Evolutionary conservation across 2,329 filamentous ascomycete genomes (phyloP).

Genomic region (Teratosphaeria zuluensis): DNA sequence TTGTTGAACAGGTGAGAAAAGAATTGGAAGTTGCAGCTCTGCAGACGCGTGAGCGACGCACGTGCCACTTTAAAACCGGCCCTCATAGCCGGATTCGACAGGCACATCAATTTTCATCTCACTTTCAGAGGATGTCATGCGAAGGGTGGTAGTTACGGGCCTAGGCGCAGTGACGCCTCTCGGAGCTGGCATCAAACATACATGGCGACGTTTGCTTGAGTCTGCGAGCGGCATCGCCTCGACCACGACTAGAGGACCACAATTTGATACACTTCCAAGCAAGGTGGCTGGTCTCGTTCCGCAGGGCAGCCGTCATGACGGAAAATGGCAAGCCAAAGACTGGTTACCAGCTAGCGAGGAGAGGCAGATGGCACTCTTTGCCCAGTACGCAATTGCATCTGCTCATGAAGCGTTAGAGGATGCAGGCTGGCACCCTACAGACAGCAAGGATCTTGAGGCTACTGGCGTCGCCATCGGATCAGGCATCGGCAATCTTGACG

Average conservation of each 20-base stretch:
- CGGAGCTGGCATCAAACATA: conserved; percentile 45
- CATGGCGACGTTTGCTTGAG: conserved; percentile 73
- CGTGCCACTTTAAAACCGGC: too few relatives aligned
- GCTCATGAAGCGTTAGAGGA: conserved; percentile 77
- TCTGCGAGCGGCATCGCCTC: conserved; percentile 74
- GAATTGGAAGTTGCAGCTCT: too few relatives aligned
- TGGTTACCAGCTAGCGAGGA: conserved; percentile 45
- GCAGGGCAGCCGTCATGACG: conserved; percentile 34
- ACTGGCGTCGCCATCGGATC: conserved; percentile 91
- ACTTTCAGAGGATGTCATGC: conserved; percentile 28
- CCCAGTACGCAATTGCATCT: conserved; percentile 84
- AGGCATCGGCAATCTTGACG: conserved; percentile 88
- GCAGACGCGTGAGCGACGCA: too few relatives aligned
- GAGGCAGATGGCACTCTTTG: conserved; percentile 80
- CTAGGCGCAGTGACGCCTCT: conserved; percentile 38
- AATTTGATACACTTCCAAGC: conserved; percentile 68
- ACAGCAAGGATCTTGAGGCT: conserved; percentile 54
- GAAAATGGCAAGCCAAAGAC: conserved; percentile 38
- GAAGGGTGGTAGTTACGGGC: conserved; percentile 42
- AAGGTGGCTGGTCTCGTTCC: conserved; percentile 80
- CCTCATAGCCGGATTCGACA: neutral
- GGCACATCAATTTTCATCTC: neutral
- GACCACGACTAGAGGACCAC: conserved; percentile 50
- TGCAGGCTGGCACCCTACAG: conserved; percentile 61
- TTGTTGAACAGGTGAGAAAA: too few relatives aligned